phyloP scores from a whole-genome alignment of 2,329 filamentous ascomycete species.

The Penicillium sp. region DNA sequence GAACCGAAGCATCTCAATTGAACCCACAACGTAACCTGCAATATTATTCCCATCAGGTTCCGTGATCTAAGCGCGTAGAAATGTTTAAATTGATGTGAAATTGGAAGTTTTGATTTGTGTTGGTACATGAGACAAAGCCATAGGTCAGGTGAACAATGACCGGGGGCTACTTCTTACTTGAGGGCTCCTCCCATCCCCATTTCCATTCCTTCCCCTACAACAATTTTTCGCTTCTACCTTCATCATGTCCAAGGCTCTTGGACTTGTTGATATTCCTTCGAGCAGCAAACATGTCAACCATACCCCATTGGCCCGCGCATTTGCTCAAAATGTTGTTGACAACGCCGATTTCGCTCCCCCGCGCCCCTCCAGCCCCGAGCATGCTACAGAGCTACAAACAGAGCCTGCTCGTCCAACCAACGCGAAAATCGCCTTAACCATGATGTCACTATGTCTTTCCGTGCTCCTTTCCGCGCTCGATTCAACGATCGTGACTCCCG shows the following conservation, averaged over 20 bases:
- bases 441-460: constrained; percentile 15
- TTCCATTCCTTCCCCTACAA: not conserved
- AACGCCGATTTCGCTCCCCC: not conserved
- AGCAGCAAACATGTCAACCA: not conserved
- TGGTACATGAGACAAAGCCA: not conserved
- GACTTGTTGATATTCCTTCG: not conserved
- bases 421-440: constrained; percentile 12
- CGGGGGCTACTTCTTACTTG: not conserved
- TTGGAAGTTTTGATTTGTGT: too few relatives aligned
- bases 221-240: not conserved
- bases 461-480: constrained; percentile 31
- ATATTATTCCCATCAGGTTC: too few relatives aligned
- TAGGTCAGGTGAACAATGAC: not conserved
- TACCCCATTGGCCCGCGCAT: not conserved
- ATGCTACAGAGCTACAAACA: not conserved
- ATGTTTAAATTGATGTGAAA: too few relatives aligned
- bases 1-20: too few relatives aligned
- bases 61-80: too few relatives aligned
- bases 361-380: not conserved
- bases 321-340: not conserved
- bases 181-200: not conserved
- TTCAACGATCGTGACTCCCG: constrained; percentile 56
- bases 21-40: too few relatives aligned
- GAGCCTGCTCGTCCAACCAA: not conserved
- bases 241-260: not conserved